phyloP scores from a whole-genome alignment of 2,329 filamentous ascomycete genomes.

The Colletotrichum aenigma region DNA sequence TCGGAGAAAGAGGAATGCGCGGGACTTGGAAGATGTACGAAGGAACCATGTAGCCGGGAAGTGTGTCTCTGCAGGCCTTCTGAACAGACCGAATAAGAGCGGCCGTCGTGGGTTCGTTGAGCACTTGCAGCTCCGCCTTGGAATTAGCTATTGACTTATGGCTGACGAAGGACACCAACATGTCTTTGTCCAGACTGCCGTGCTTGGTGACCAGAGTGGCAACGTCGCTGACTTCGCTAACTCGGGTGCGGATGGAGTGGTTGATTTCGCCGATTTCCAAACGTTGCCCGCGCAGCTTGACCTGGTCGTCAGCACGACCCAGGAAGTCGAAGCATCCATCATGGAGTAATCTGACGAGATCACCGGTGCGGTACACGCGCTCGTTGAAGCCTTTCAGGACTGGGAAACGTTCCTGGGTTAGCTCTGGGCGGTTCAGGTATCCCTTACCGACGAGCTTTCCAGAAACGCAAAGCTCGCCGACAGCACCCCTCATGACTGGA shows the following conservation, averaged over 20 bases:
- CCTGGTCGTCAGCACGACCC: conserved; percentile 87
- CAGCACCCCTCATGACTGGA: conserved; percentile 76
- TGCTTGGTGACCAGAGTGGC: conserved; percentile 78
- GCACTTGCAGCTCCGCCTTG: conserved; percentile 24
- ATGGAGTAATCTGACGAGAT: conserved; percentile 80
- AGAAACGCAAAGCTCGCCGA: conserved; percentile 89
- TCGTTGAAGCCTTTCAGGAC: conserved; percentile 60
- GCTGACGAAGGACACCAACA: conserved; percentile 79
- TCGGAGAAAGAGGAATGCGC: conserved; percentile 78
- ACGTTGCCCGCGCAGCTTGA: conserved; percentile 88
- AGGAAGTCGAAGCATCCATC: conserved; percentile 87
- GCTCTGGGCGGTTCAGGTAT: conserved; percentile 80
- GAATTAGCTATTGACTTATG: conserved; percentile 22
- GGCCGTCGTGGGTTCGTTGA: neutral
- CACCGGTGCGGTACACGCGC: conserved; percentile 84
- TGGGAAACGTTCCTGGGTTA: conserved; percentile 80
- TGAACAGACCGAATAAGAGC: conserved; percentile 29
- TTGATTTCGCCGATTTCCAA: conserved; percentile 94
- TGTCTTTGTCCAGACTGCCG: conserved; percentile 74
- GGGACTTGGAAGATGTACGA: conserved; percentile 78
- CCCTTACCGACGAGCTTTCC: conserved; percentile 88
- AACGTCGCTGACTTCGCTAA: conserved; percentile 66
- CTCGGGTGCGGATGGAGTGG: conserved; percentile 72
- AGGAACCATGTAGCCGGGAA: conserved; percentile 90
- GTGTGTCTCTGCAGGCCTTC: conserved; percentile 65